Percentiles rank a stretch among this genome's conserved stretches.
Evolutionary conservation across 2,329 filamentous ascomycete genomes (phyloP).

Genomic region (Penicillium palitans): DNA sequence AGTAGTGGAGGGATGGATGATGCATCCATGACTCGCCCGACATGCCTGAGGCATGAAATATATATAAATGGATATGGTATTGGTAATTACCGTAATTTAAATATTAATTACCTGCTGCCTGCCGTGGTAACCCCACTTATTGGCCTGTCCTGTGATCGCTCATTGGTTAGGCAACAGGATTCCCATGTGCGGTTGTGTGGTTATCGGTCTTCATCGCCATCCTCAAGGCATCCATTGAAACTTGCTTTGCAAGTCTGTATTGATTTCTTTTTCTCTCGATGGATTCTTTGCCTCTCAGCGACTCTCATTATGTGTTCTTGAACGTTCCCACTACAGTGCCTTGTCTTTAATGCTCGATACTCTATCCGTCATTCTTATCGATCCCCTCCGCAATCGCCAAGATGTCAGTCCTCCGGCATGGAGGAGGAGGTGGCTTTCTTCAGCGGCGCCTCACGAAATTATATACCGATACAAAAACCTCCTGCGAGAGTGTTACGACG

Average conservation of each 20-base stretch:
- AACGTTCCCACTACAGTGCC: constrained; percentile 7
- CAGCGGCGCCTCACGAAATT: constrained; percentile 58
- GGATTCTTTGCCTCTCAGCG: constrained; percentile 9
- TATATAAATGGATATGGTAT: not conserved
- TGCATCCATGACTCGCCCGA: no score
- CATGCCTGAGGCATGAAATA: not conserved
- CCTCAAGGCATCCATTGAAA: constrained; percentile 24
- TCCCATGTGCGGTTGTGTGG: constrained; percentile 32
- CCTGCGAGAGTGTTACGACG: constrained; percentile 56
- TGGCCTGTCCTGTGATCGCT: constrained; percentile 12
- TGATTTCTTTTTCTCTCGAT: constrained; percentile 9
- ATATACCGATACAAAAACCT: constrained; percentile 65
- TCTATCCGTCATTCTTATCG: constrained; percentile 15
- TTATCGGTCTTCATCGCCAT: constrained; percentile 27
- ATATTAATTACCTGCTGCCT: constrained; percentile 31
- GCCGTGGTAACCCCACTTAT: constrained; percentile 26
- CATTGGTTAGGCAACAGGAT: constrained; percentile 49
- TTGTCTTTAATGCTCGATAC: constrained; percentile 21
- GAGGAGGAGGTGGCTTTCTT: constrained; percentile 42
- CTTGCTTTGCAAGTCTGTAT: constrained; percentile 9
- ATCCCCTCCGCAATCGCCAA: constrained; percentile 27
- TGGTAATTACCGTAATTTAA: constrained; percentile 1
- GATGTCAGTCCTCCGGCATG: constrained; percentile 51
- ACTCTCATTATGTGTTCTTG: constrained; percentile 19
- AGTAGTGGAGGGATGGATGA: no score